Percentiles rank a stretch among this genome's conserved stretches.
These are phyloP conservation scores for Tricholoma matsutake DNA, from an alignment of 768 basidiomycete genomes.

Conservation along the genomic window DNA sequence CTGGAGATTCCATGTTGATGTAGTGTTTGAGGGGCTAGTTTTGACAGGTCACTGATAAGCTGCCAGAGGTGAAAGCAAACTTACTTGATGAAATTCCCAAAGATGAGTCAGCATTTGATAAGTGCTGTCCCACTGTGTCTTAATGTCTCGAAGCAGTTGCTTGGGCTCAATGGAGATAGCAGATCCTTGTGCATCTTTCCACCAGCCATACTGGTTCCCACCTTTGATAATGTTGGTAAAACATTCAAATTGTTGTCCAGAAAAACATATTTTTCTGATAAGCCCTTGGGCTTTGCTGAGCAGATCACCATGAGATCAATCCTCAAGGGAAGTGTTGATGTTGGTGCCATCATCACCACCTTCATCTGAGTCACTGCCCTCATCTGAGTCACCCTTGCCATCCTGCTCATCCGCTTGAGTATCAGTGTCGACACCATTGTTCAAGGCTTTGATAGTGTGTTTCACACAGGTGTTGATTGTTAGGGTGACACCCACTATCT, in stretches of 20 bases:
- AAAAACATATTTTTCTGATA: too few relatives aligned
- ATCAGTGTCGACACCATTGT: not conserved
- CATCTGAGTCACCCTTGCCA: not conserved
- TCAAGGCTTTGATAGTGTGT: conserved; percentile 7
- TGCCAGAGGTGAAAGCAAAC: not conserved
- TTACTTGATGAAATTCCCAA: conserved; percentile 11
- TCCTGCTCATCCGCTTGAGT: not conserved
- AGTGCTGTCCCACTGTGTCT: conserved; percentile 12
- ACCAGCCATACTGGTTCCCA: not conserved
- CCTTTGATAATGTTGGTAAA: not conserved
- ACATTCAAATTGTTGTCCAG: not conserved
- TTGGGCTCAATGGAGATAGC: not conserved
- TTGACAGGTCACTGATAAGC: conserved; percentile 6
- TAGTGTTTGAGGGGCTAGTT: not conserved
- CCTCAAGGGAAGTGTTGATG: too few relatives aligned
- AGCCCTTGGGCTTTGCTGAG: too few relatives aligned
- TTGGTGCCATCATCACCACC: not conserved
- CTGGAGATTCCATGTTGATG: not conserved
- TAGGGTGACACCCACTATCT: too few relatives aligned
- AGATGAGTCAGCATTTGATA: conserved; percentile 14
- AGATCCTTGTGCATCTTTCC: not conserved
- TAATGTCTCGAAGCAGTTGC: conserved; percentile 10
- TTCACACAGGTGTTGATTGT: too few relatives aligned
- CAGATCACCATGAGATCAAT: too few relatives aligned
- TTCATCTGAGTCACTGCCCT: not conserved